Conservation (phyloP, 208 protist species). For the Acanthamoeba healyi region DNA sequence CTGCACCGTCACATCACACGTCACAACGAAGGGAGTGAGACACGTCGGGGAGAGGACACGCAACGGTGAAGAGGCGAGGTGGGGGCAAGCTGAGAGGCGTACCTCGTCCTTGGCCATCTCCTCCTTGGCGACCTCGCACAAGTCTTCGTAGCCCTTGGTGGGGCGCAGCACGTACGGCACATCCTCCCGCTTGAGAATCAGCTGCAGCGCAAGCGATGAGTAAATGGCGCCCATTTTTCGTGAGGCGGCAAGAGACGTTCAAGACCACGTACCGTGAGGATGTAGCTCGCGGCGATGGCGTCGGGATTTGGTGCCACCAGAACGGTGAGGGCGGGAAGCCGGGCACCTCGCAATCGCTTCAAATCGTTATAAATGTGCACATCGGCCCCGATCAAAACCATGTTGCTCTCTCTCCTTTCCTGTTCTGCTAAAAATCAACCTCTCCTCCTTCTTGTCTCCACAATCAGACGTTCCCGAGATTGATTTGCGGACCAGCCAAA, state of each 20-base stretch:
- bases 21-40: no score
- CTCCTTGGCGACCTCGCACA: neutral
- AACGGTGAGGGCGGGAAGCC: neutral
- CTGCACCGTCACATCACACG: no score
- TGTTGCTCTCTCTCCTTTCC: neutral
- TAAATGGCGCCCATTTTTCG: no score
- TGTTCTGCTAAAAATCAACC: neutral
- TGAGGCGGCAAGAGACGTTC: neutral
- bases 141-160: constrained; percentile 52
- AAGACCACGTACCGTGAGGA: neutral
- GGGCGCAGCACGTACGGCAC: constrained; percentile 36
- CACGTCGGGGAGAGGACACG: neutral
- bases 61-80: neutral
- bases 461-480: no score
- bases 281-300: constrained; percentile 22
- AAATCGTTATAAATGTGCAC: neutral
- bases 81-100: neutral
- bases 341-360: neutral
- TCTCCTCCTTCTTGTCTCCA: neutral
- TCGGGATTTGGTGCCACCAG: neutral
- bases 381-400: constrained; percentile 26
- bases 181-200: constrained; percentile 28
- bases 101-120: constrained; percentile 52
- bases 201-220: neutral
- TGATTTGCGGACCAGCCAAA: no score